A percentile compares a stretch with the other conserved stretches of the same genome.
phyloP scores from a whole-genome alignment of 176 grass and related monocot genomes.

The Triticum monococcum region DNA sequence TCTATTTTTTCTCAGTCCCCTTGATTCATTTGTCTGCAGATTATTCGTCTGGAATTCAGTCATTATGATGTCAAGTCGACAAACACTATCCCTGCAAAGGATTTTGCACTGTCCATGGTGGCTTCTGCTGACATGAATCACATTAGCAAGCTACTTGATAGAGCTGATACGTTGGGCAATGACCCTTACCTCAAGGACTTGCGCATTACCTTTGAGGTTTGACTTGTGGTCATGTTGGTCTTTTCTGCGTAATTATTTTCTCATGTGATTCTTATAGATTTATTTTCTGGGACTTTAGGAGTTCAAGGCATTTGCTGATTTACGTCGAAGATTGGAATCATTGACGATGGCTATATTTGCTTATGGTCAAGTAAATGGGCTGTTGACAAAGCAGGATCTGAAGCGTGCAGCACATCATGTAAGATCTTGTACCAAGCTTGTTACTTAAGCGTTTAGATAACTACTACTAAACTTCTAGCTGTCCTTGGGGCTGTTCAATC shows the following conservation, averaged over 20 bases:
- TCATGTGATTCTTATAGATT: constrained; percentile 1
- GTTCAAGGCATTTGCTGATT: constrained; percentile 80
- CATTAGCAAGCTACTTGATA: constrained; percentile 75
- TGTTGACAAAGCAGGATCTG: constrained; percentile 85
- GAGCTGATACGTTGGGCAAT: constrained; percentile 61
- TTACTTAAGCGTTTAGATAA: background rate
- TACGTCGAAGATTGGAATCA: constrained; percentile 72
- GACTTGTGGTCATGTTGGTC: background rate
- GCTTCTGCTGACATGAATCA: constrained; percentile 89
- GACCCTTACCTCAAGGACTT: constrained; percentile 54
- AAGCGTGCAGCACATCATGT: constrained; percentile 75
- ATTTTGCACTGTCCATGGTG: constrained; percentile 91
- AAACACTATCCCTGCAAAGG: constrained; percentile 72
- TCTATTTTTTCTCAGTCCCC: constrained; percentile 5
- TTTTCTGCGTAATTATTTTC: background rate
- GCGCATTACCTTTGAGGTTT: constrained; percentile 81
- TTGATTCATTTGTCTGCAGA: constrained; percentile 47
- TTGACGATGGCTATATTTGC: constrained; percentile 71
- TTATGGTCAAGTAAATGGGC: constrained; percentile 77
- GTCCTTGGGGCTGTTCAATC: background rate
- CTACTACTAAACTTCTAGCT: background rate
- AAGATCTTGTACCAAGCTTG: constrained; percentile 25
- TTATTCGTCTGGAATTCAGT: constrained; percentile 79
- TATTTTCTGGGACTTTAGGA: constrained; percentile 50
- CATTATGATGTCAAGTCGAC: constrained; percentile 88